These are phyloP conservation scores for Mimosa bimucronata DNA, from an alignment of 306 rosid genomes.

Conservation along the genomic window DNA sequence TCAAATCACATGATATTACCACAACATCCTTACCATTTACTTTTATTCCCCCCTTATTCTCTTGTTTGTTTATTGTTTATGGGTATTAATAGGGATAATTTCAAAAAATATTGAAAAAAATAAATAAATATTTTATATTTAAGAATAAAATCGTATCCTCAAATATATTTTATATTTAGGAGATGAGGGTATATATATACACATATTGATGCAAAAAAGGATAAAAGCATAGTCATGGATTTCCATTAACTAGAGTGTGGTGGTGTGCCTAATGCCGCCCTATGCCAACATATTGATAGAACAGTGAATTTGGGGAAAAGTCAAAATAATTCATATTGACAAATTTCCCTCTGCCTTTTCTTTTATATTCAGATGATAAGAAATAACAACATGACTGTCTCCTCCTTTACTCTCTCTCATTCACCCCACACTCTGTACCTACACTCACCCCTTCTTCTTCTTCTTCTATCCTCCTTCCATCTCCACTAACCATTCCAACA, in stretches of 20 bases:
- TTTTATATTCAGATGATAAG: slow-evolving; percentile 1
- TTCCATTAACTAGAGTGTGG: background rate
- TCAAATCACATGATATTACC: no score
- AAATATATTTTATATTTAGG: no score
- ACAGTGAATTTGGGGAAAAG: background rate
- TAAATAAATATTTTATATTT: no score
- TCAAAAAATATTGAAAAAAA: no score
- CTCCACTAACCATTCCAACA: background rate
- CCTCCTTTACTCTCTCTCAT: slow-evolving; percentile 7
- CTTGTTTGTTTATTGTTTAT: no score
- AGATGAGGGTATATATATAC: no score
- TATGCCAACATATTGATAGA: background rate
- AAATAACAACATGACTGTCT: slow-evolving; percentile 5
- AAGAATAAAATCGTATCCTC: no score
- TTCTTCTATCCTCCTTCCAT: background rate
- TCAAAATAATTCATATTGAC: background rate
- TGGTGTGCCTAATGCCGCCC: no score
- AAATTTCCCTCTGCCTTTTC: slow-evolving; percentile 8
- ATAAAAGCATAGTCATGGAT: background rate
- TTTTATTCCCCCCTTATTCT: no score
- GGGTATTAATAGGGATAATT: no score
- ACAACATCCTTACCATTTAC: no score
- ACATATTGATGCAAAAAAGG: background rate
- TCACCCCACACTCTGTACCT: slow-evolving; percentile 1
- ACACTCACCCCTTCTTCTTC: background rate